phyloP scores from a whole-genome alignment of 148 eudicot genomes.

The Arctostaphylos glauca region DNA sequence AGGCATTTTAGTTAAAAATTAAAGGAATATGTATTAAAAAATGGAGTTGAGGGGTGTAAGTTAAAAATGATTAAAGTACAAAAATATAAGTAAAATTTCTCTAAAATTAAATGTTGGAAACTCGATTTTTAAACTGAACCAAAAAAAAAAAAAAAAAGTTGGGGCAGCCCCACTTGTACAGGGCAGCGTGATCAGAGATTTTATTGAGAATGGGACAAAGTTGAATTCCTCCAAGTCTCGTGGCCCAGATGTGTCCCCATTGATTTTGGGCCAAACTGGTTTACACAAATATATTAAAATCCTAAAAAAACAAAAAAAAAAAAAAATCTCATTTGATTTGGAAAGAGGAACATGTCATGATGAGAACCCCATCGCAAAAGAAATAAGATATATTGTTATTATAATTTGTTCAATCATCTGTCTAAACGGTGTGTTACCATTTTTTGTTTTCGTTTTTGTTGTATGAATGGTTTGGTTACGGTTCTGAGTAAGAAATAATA shows the following conservation, averaged over 20 bases:
- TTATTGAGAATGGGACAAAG: conserved; percentile 11
- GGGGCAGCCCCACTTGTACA: background rate
- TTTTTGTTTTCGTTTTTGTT: background rate
- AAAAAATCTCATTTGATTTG: background rate
- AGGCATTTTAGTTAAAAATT: no score
- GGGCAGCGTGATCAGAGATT: background rate
- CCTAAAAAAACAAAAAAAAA: background rate
- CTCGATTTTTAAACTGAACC: no score
- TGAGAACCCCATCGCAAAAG: background rate
- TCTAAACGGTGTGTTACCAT: background rate
- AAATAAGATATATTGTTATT: background rate
- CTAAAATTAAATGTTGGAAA: no score
- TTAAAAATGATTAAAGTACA: no score
- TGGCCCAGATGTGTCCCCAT: background rate
- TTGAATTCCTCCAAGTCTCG: background rate
- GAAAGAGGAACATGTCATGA: background rate
- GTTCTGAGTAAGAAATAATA: no score
- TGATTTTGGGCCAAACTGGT: background rate
- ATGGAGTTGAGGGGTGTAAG: no score
- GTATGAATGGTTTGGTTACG: no score
- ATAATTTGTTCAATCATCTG: background rate
- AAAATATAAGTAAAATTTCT: no score
- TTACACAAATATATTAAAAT: background rate
- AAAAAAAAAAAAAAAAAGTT: no score
- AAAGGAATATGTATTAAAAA: no score